These are phyloP conservation scores for Phaseolus lunatus DNA, from an alignment of 306 rosid genomes.

Conservation along the genomic window DNA sequence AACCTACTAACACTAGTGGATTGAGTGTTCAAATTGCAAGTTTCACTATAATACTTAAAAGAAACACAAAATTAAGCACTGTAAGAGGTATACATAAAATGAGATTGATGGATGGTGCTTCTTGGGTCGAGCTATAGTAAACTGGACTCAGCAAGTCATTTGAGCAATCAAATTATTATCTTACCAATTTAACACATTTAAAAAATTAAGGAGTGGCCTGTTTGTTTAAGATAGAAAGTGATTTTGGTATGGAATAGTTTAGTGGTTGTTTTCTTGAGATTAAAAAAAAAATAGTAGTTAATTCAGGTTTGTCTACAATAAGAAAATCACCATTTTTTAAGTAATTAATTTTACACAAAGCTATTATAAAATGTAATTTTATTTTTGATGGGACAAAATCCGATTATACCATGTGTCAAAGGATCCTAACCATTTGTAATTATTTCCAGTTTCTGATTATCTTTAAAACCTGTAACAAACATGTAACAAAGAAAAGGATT, in stretches of 20 bases:
- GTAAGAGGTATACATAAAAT: constrained; percentile 3
- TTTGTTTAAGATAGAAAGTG: too few relatives aligned
- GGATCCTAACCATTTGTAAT: too few relatives aligned
- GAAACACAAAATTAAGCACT: constrained; percentile 8
- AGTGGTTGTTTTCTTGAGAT: background rate
- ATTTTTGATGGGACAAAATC: too few relatives aligned
- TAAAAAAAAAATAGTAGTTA: background rate
- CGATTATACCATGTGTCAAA: too few relatives aligned
- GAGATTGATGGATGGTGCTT: background rate
- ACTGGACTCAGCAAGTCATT: constrained; percentile 16
- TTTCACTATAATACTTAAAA: constrained; percentile 12
- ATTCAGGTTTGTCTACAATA: background rate
- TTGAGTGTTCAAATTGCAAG: constrained; percentile 25
- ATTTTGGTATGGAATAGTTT: background rate
- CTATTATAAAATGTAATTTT: too few relatives aligned
- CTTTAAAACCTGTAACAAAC: background rate
- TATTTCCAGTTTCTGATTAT: background rate
- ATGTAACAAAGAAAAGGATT: background rate
- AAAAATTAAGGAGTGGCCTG: background rate
- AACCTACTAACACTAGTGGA: constrained; percentile 6
- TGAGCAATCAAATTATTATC: constrained; percentile 1
- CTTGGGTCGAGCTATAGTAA: background rate
- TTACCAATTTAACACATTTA: background rate
- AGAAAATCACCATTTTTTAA: too few relatives aligned
- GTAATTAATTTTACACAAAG: too few relatives aligned